Conservation (phyloP, 1,139 yeast species). For the Saccharomycopsis crataegensis region DNA sequence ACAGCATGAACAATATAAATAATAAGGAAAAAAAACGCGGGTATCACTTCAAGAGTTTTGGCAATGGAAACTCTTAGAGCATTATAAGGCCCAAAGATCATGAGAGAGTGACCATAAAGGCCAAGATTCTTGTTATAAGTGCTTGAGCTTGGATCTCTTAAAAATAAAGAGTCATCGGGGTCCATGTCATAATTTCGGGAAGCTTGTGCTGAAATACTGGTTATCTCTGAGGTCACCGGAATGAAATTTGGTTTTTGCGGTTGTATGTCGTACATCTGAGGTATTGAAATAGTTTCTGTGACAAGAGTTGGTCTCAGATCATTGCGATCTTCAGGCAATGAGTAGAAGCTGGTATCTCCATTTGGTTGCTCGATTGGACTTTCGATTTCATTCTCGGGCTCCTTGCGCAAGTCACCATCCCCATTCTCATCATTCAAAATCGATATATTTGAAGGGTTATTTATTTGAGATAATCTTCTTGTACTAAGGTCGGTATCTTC, state of each 20-base stretch:
- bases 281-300: background rate
- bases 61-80: conserved; percentile 12
- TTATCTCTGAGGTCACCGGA: background rate
- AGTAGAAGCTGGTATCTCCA: too few species aligned
- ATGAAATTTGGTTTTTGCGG: conserved; percentile 1
- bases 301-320: background rate
- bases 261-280: background rate
- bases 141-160: background rate
- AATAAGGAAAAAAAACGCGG: conserved; percentile 20
- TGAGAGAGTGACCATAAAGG: conserved; percentile 21
- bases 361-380: too few species aligned
- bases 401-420: conserved; percentile 5
- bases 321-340: too few species aligned
- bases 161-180: background rate
- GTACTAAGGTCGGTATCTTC: conserved; percentile 10
- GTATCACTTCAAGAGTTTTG: conserved; percentile 1
- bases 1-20: conserved; percentile 31
- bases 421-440: conserved; percentile 14
- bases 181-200: background rate
- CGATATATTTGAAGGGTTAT: background rate
- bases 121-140: conserved; percentile 15
- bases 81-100: conserved; percentile 16
- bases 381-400: background rate
- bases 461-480: conserved; percentile 4
- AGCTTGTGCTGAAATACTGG: too few species aligned